phyloP scores from a whole-genome alignment of 305 asterid genomes.

The Euphrasia arctica region DNA sequence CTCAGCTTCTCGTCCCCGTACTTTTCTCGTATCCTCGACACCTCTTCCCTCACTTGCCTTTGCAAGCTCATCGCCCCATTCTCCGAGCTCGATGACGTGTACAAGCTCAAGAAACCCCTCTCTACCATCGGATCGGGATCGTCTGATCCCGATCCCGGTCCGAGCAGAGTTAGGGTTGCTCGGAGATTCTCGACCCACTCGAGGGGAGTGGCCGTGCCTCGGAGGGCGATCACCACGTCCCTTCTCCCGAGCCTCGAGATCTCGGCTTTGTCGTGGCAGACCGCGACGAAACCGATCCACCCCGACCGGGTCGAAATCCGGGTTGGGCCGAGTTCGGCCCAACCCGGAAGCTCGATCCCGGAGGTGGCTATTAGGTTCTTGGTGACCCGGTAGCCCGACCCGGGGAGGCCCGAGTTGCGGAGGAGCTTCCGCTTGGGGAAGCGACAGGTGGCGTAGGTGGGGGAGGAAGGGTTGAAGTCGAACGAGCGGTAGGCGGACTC shows the following conservation, averaged over 20 bases:
- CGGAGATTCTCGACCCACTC: slow-evolving; percentile 90
- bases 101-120: slow-evolving; percentile 72
- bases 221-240: slow-evolving; percentile 76
- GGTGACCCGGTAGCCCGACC: slow-evolving; percentile 60
- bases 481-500: slow-evolving; percentile 70
- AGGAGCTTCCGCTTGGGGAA: slow-evolving; percentile 42
- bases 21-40: slow-evolving; percentile 33
- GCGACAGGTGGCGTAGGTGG: slow-evolving; percentile 49
- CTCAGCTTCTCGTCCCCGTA: slow-evolving; percentile 60
- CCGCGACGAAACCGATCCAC: slow-evolving; percentile 92
- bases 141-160: background rate
- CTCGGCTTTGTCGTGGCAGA: slow-evolving; percentile 52
- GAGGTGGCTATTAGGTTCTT: slow-evolving; percentile 63
- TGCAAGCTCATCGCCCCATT: slow-evolving; percentile 41
- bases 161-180: slow-evolving; percentile 52
- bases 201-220: slow-evolving; percentile 81
- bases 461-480: slow-evolving; percentile 60
- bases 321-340: slow-evolving; percentile 51
- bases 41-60: slow-evolving; percentile 41
- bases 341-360: slow-evolving; percentile 56
- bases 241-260: slow-evolving; percentile 76
- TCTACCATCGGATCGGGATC: slow-evolving; percentile 62
- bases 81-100: slow-evolving; percentile 44
- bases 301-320: slow-evolving; percentile 63
- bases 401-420: slow-evolving; percentile 35